A percentile compares a stretch with the other conserved stretches of the same genome.
Conservation (phyloP, 176 grass and related monocot genomes). For the Carex scoparia region DNA sequence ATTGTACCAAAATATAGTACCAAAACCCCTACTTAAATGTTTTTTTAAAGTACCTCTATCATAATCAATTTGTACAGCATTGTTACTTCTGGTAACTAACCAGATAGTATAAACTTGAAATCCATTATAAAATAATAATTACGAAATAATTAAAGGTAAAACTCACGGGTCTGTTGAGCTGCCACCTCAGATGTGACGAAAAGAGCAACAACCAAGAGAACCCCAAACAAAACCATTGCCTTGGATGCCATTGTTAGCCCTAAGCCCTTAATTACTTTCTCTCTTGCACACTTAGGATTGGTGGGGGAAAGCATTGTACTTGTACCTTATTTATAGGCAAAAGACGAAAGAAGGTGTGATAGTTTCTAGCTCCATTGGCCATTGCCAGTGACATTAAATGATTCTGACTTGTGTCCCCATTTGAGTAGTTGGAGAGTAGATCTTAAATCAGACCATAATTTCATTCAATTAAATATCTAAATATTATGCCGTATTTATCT, state of each 20-base stretch:
- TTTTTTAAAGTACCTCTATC: neutral
- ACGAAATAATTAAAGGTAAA: neutral
- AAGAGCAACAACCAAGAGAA: slow-evolving; percentile 38
- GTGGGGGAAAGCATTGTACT: neutral
- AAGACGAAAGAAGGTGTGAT: neutral
- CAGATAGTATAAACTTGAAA: neutral
- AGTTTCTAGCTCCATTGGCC: neutral
- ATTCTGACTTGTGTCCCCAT: neutral
- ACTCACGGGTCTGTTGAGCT: slow-evolving; percentile 41
- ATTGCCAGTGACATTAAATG: neutral
- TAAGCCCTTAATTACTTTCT: neutral
- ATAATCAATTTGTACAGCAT: neutral
- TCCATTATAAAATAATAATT: neutral
- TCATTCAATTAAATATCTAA: neutral
- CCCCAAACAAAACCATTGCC: slow-evolving; percentile 28
- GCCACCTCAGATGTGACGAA: slow-evolving; percentile 28
- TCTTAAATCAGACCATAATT: neutral
- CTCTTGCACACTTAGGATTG: neutral
- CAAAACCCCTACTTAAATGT: neutral
- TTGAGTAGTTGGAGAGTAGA: slow-evolving; percentile 19
- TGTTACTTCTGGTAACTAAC: neutral
- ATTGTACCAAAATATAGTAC: neutral
- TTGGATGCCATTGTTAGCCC: slow-evolving; percentile 42
- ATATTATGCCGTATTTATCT: neutral
- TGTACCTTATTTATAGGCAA: neutral